Evolutionary conservation across 1,139 yeast species (phyloP).

Genomic region (Yueomyces sp.): DNA sequence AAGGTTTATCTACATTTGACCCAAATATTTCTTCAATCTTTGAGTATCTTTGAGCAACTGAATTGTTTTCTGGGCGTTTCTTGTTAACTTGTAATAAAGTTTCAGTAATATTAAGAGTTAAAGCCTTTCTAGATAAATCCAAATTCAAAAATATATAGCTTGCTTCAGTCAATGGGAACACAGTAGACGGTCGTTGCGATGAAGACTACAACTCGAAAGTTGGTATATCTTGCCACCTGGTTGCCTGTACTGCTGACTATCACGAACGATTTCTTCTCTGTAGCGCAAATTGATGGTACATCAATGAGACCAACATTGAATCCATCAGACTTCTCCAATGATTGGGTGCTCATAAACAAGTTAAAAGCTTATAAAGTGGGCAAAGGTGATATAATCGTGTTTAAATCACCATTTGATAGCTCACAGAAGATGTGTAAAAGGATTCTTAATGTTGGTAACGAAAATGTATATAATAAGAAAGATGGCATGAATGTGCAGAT

Average conservation of each 20-base stretch:
- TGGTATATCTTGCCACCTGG: conserved; percentile 36
- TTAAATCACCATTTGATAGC: conserved; percentile 72
- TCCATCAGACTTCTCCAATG: conserved; percentile 44
- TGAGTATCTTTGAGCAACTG: too few relatives aligned
- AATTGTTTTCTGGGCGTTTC: too few relatives aligned
- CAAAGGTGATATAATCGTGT: conserved; percentile 63
- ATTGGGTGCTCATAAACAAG: conserved; percentile 48
- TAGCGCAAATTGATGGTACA: conserved; percentile 67
- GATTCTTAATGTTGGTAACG: conserved; percentile 64
- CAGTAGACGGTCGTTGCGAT: too few relatives aligned
- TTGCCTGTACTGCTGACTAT: conserved; percentile 64
- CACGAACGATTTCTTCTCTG: conserved; percentile 58
- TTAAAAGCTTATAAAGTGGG: conserved; percentile 45
- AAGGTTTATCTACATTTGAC: too few relatives aligned
- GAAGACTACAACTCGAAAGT: too few relatives aligned
- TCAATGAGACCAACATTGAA: conserved; percentile 90
- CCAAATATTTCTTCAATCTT: too few relatives aligned
- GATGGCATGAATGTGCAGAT: conserved; percentile 48
- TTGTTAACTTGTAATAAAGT: too few relatives aligned
- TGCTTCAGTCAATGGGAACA: too few relatives aligned
- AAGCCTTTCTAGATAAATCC: too few relatives aligned
- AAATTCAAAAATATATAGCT: too few relatives aligned
- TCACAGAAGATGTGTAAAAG: conserved; percentile 63
- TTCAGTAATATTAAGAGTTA: too few relatives aligned
- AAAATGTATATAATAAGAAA: conserved; percentile 49